These are phyloP conservation scores for Cystobasidium pallidum DNA, from an alignment of 1,284 basidiomycete genomes.

Conservation along the genomic window DNA sequence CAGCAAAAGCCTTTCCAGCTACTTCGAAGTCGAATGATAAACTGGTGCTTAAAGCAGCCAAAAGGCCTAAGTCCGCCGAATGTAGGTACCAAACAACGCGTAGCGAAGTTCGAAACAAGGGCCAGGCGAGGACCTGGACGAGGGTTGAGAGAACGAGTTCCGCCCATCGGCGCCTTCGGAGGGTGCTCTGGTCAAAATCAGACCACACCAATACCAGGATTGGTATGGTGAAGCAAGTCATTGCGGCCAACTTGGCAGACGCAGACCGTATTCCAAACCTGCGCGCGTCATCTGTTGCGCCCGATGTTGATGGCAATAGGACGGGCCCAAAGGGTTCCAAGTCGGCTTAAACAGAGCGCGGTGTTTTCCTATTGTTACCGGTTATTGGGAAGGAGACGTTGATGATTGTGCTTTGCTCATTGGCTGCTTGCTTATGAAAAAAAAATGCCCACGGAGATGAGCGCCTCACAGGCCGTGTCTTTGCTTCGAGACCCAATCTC, in stretches of 20 bases:
- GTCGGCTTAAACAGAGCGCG: conserved; percentile 37
- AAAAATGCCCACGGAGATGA: conserved; percentile 9
- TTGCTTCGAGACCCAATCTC: conserved; percentile 3
- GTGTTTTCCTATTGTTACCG: conserved; percentile 42
- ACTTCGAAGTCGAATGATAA: conserved; percentile 59
- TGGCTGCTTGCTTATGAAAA: conserved; percentile 21
- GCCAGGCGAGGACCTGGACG: conserved; percentile 1
- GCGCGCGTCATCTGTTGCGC: conserved; percentile 43
- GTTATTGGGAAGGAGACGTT: conserved; percentile 37
- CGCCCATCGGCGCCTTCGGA: conserved; percentile 54
- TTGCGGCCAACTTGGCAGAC: conserved; percentile 55
- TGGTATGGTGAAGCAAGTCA: conserved; percentile 58
- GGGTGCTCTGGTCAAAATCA: conserved; percentile 55
- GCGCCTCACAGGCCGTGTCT: conserved; percentile 12
- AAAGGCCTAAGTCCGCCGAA: conserved; percentile 59
- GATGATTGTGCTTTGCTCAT: conserved; percentile 22
- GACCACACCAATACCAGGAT: conserved; percentile 62
- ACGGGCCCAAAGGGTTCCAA: background rate
- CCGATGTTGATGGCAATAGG: background rate
- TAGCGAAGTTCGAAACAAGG: background rate
- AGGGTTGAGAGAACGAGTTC: conserved; percentile 12
- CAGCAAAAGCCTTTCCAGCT: conserved; percentile 56
- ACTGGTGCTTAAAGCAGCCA: conserved; percentile 60
- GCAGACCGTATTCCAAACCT: conserved; percentile 53
- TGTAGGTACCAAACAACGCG: conserved; percentile 58